Evolutionary conservation across 345 rosid genomes (phyloP), one percentile per base, ranked within the genome.

Genomic region (Camelina laxa): DNA sequence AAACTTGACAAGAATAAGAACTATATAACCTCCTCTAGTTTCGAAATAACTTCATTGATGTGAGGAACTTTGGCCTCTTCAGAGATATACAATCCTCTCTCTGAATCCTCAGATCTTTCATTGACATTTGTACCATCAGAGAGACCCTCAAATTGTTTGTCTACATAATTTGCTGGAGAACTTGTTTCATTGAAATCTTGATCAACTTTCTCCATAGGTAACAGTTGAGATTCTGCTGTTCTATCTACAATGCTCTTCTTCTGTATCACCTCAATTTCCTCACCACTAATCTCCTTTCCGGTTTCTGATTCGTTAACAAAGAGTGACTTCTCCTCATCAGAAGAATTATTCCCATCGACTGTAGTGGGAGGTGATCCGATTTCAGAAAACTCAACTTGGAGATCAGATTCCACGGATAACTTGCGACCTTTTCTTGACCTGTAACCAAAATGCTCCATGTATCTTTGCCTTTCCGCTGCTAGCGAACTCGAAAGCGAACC

Each of bases 341-440:
- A 82, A 17, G 88, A 82, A 73, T 65, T 73, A 42, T 84, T 51
- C 47, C 79, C 91, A 79, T 87, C 94, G 14, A 55, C 73, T 4
- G 86, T 76, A 27, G 79, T 48, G 24, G 88, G 84, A 41, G 97
- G 97, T 30, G 98, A 91, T 61, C 96, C 85, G 5, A 75, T 54
- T 73, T 91, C 98, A 4, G 98, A 93, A 65, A 93, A 84, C 83
- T 91, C 98, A 50, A 93, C 97, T 72, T 91, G 97, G 85, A 93
- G 81, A 69, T 89, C 98, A 38, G 98, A 93, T 73, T 92, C 97
- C 53, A 85, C 77, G 17, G 98, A 93, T 73, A 85, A 84, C 45
- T 84, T 85, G 76, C 81, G 95, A 72, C 87, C 72, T 15, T 64
- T 67, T 17, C 47, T 51, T 14, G 67, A 47, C 13, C 56, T 50